Evolutionary conservation across 768 basidiomycete genomes (phyloP).

Genomic region (Russula foetens): DNA sequence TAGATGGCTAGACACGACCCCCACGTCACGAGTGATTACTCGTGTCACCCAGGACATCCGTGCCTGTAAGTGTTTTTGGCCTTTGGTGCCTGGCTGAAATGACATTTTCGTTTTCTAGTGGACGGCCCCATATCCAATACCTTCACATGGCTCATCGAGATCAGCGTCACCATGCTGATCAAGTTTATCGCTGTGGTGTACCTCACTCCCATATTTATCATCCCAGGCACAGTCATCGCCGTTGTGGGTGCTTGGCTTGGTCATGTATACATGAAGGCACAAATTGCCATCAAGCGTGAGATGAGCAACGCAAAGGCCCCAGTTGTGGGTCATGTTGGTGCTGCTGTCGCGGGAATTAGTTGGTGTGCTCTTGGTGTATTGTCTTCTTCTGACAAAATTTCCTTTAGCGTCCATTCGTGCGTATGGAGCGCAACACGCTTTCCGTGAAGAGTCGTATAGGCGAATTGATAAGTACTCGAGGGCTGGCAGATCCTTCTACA

Average conservation of each 20-base stretch:
- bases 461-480: slow-evolving; percentile 43
- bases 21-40: slow-evolving; percentile 52
- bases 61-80: slow-evolving; percentile 21
- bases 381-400: neutral
- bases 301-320: slow-evolving; percentile 45
- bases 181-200: slow-evolving; percentile 32
- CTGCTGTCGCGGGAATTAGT: slow-evolving; percentile 45
- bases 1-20: slow-evolving; percentile 45
- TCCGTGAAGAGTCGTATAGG: slow-evolving; percentile 33
- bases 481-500: slow-evolving; percentile 37
- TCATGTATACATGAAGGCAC: slow-evolving; percentile 46
- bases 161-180: slow-evolving; percentile 29
- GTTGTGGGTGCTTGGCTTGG: slow-evolving; percentile 37
- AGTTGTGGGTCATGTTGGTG: slow-evolving; percentile 42
- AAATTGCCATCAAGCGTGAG: slow-evolving; percentile 49
- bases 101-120: slow-evolving; percentile 21
- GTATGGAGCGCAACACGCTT: slow-evolving; percentile 42
- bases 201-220: slow-evolving; percentile 33
- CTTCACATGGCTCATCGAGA: slow-evolving; percentile 26
- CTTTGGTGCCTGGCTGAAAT: neutral
- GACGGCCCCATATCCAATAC: slow-evolving; percentile 28
- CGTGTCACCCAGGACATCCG: slow-evolving; percentile 61
- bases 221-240: slow-evolving; percentile 31
- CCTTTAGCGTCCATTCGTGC: slow-evolving; percentile 40
- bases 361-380: slow-evolving; percentile 3